Evolutionary conservation across 257 asterid genomes (phyloP).

Genomic region (Solanum habrochaites): DNA sequence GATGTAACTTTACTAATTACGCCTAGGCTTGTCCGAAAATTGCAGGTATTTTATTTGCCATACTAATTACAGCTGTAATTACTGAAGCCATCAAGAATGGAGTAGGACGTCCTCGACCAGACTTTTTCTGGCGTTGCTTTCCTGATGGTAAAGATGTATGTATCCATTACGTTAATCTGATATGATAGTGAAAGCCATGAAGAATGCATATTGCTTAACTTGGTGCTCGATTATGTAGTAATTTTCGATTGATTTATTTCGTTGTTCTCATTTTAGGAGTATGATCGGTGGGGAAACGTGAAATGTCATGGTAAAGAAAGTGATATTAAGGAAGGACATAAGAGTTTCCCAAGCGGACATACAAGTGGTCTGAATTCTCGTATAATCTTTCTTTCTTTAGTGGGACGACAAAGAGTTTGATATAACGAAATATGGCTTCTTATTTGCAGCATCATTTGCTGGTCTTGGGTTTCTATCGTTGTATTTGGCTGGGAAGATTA

Average conservation of each 20-base stretch:
- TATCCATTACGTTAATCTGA: not conserved
- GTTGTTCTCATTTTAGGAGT: conserved; percentile 19
- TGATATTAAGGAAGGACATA: conserved; percentile 77
- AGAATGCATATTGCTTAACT: not conserved
- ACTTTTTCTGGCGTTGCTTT: conserved; percentile 92
- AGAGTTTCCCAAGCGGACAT: conserved; percentile 90
- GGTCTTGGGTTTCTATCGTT: conserved; percentile 75
- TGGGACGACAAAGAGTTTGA: not conserved
- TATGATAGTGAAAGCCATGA: not conserved
- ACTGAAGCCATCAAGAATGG: conserved; percentile 77
- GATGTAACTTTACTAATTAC: not conserved
- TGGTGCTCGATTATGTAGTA: not conserved
- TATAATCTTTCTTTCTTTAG: not conserved
- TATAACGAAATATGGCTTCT: not conserved
- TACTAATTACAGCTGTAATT: conserved; percentile 62
- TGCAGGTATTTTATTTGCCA: conserved; percentile 65
- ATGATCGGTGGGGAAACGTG: conserved; percentile 59
- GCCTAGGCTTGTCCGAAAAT: not conserved
- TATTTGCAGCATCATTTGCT: conserved; percentile 74
- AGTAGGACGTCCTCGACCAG: conserved; percentile 80
- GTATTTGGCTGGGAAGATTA: conserved; percentile 66
- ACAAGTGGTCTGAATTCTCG: conserved; percentile 7
- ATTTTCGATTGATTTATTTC: not conserved
- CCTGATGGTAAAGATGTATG: conserved; percentile 71
- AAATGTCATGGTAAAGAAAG: conserved; percentile 48